A percentile compares a stretch with the other conserved stretches of the same genome.
Conservation (phyloP, 192 early-diverging fungal species). For the Coemansia sp. region DNA sequence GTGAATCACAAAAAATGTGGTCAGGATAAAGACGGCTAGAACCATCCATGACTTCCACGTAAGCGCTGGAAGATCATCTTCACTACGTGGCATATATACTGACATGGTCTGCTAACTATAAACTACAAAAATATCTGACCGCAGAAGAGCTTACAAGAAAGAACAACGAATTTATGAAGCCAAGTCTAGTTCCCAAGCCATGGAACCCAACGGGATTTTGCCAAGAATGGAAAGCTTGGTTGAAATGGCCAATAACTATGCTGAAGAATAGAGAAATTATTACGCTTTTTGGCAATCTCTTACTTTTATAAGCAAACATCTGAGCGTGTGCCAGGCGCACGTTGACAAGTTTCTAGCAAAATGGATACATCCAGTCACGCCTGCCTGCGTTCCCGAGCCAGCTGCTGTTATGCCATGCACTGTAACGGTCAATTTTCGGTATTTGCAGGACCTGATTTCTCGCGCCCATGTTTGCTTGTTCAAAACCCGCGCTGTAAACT, state of each 20-base stretch:
- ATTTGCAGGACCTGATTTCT: no score
- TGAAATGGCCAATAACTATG: no score
- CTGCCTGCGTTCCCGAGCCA: not conserved
- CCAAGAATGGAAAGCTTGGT: no score
- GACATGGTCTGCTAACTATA: not conserved
- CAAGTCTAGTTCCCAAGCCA: no score
- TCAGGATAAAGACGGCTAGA: constrained; percentile 60
- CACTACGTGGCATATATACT: not conserved
- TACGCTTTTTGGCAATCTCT: not conserved
- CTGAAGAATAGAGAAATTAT: no score
- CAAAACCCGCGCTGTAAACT: no score
- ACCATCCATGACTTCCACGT: constrained; percentile 60
- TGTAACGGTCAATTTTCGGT: no score
- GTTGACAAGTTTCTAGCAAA: not conserved
- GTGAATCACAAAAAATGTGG: constrained; percentile 60
- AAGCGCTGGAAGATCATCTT: constrained; percentile 21
- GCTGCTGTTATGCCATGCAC: not conserved
- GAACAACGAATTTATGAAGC: no score
- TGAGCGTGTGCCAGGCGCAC: not conserved
- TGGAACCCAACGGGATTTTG: no score
- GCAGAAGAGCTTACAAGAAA: not conserved
- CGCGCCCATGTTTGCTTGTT: no score
- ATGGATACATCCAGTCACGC: not conserved
- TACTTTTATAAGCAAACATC: not conserved
- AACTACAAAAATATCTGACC: not conserved